Percentiles rank a stretch among this genome's conserved stretches.
Conservation (phyloP, 139 green algal genomes). For the Coccomyxa sp. region DNA sequence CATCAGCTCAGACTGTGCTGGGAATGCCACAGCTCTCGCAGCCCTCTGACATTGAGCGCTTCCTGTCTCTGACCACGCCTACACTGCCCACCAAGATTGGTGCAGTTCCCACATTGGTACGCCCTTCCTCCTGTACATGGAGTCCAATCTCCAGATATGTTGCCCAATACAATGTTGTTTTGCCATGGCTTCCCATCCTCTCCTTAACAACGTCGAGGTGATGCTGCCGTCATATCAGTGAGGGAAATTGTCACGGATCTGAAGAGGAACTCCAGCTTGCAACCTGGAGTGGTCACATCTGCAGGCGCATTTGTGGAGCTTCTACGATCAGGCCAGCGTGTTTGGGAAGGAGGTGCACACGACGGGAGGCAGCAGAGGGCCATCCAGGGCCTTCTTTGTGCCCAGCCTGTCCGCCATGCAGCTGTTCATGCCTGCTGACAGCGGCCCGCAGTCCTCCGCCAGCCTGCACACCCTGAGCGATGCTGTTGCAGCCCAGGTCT, state of each 20-base stretch:
- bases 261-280: neutral
- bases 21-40: too few species aligned
- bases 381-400: constrained; percentile 65
- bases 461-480: too few species aligned
- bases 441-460: neutral
- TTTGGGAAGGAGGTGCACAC: constrained; percentile 40
- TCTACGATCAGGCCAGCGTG: constrained; percentile 45
- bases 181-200: too few species aligned
- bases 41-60: constrained; percentile 26
- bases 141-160: neutral
- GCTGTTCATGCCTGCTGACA: constrained; percentile 41
- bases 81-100: neutral
- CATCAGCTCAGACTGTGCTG: too few species aligned
- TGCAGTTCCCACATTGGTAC: neutral
- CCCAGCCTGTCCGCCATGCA: constrained; percentile 76
- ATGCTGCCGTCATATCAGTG: neutral
- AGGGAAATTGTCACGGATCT: neutral
- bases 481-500: too few species aligned
- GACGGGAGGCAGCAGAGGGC: constrained; percentile 44
- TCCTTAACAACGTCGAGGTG: neutral
- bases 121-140: neutral
- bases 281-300: neutral
- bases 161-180: neutral
- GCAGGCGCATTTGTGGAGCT: constrained; percentile 55
- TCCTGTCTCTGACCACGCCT: constrained; percentile 10